These are phyloP conservation scores for Albifimbria verrucaria DNA, from an alignment of 2,329 filamentous ascomycete genomes.

Conservation along the genomic window DNA sequence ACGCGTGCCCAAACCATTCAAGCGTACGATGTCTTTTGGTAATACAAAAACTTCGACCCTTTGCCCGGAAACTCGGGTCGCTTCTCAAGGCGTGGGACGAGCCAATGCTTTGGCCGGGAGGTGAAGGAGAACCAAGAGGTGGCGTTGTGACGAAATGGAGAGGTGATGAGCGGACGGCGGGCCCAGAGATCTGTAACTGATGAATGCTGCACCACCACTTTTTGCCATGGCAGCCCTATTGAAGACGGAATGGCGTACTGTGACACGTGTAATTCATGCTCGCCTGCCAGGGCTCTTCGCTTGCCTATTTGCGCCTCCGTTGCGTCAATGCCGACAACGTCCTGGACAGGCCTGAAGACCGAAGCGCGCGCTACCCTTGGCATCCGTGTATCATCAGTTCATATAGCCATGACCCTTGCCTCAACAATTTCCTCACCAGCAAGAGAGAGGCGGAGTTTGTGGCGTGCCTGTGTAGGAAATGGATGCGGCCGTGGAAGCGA, in stretches of 20 bases:
- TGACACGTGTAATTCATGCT: neutral
- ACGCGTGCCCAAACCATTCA: neutral
- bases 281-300: neutral
- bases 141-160: neutral
- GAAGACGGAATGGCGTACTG: neutral
- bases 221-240: neutral
- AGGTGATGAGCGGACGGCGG: neutral
- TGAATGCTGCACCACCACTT: neutral
- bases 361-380: neutral
- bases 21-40: neutral
- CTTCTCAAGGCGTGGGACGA: neutral
- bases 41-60: neutral
- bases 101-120: neutral
- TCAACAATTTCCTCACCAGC: neutral
- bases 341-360: neutral
- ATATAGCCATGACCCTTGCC: neutral
- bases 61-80: neutral
- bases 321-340: no score
- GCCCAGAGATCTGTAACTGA: neutral
- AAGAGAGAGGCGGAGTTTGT: neutral
- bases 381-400: no score
- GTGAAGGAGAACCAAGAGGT: neutral
- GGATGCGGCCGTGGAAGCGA: no score
- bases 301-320: neutral
- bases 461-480: neutral